Evolutionary conservation across 2,329 filamentous ascomycete species (phyloP), one percentile per base, ranked within the genome.

Genomic region (Hymenoscyphus salicellus): DNA sequence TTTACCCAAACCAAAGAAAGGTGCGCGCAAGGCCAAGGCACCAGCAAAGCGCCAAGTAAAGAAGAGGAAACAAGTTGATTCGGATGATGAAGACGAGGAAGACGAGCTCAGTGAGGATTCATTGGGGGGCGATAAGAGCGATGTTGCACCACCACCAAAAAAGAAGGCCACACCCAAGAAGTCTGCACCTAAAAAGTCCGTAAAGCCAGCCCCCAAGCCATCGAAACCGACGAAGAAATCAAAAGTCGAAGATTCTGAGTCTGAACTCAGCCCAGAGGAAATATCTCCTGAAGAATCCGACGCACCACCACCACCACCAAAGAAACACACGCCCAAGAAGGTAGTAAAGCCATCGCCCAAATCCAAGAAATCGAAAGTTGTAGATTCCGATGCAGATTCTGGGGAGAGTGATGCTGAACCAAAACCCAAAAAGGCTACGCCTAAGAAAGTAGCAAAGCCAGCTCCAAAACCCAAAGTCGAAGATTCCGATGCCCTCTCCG

Each of bases 1-100:
- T 36, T 58, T 63, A 16, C 70, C 68, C 11, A 71, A 66, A 36
- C 23, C 63, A 20, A 84, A 87, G 75, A 84, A 80, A 74, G 83
- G 59, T 17, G 65, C 62, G 55, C 28, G 61, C 4, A 65, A 64
- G 30, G 17, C 67, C 20, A 71, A 72, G 28, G 64, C 70, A 23
- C 66, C 71, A 26, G 61, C 65, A n/a, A 74, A 72, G 49, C 62
- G 71, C 26, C 70, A 66, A 32, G 62, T 70, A 17, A 73, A 71
- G 65, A 70, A 60, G 69, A 75, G 67, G 26, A 64, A 72, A 58
- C 67, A 66, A 38, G 66, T 65, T 3, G 58, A 56, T 55, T 66
- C 58, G 72, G 68, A 69, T 11, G 71, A 74, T 7, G 65, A 73
- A 8, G 71, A 71, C 14, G 62, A 67, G 10, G 66, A 61, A 20